A percentile compares a stretch with the other conserved stretches of the same genome.
These are phyloP conservation scores for Cornus kousa DNA, from an alignment of 148 eudicot genomes.

Conservation along the genomic window DNA sequence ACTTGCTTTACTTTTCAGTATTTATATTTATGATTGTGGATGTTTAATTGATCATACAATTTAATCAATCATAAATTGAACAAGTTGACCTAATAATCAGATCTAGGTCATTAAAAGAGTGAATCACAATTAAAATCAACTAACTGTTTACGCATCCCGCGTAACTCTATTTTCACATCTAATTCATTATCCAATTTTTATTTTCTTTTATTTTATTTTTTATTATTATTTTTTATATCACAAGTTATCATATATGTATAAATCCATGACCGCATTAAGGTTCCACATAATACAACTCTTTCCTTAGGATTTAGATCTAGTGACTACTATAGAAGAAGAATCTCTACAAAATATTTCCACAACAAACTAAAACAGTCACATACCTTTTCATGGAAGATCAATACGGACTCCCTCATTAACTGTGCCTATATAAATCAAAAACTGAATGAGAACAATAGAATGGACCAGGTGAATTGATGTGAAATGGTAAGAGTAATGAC, in stretches of 20 bases:
- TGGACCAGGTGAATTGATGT: not conserved
- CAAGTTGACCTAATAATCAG: too few relatives aligned
- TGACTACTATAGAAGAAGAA: not conserved
- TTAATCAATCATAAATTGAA: too few relatives aligned
- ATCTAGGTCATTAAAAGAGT: too few relatives aligned
- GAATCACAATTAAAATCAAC: too few relatives aligned
- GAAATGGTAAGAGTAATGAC: too few relatives aligned
- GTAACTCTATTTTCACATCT: not conserved
- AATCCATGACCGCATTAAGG: not conserved
- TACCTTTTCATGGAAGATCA: slow-evolving; percentile 14
- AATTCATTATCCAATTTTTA: not conserved
- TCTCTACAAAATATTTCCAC: not conserved
- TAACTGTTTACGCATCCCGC: too few relatives aligned
- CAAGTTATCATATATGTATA: not conserved
- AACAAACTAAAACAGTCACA: not conserved
- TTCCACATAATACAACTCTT: not conserved
- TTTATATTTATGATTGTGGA: too few relatives aligned
- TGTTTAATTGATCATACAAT: too few relatives aligned
- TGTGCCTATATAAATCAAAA: slow-evolving; percentile 13
- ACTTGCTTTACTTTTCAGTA: too few relatives aligned
- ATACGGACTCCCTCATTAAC: slow-evolving; percentile 13
- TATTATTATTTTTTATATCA: not conserved
- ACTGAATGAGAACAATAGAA: not conserved
- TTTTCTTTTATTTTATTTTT: too few relatives aligned
- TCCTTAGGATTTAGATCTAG: not conserved